phyloP scores from a whole-genome alignment of 2,329 filamentous ascomycete genomes.

The Hirsutella rhossiliensis region DNA sequence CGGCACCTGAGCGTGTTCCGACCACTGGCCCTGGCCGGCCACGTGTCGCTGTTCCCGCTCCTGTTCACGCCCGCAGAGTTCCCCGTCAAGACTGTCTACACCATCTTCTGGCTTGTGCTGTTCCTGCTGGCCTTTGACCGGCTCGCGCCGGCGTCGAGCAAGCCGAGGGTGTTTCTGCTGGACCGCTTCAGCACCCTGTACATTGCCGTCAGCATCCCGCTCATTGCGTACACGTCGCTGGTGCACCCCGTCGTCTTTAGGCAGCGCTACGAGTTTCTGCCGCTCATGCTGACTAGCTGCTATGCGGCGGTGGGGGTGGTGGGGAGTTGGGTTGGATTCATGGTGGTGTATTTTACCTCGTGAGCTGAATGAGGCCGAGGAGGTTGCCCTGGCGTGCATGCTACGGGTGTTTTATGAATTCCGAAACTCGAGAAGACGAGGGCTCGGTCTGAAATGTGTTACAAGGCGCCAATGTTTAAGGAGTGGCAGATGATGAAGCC shows the following conservation, averaged over 20 bases:
- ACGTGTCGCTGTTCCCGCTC: slow-evolving; percentile 89
- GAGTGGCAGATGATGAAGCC: no score
- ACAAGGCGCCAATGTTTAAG: no score
- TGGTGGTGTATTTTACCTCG: slow-evolving; percentile 75
- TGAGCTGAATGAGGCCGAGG: slow-evolving; percentile 16
- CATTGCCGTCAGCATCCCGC: slow-evolving; percentile 76
- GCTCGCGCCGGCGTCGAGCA: slow-evolving; percentile 70
- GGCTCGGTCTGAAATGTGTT: no score
- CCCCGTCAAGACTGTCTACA: slow-evolving; percentile 87
- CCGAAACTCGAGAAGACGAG: no score
- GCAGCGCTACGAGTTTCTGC: slow-evolving; percentile 73
- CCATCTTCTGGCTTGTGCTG: slow-evolving; percentile 77
- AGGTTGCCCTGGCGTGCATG: no score
- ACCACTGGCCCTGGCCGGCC: slow-evolving; percentile 81
- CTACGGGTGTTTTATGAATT: no score
- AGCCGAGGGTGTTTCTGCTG: slow-evolving; percentile 74
- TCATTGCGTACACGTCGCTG: slow-evolving; percentile 81
- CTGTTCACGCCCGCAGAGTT: slow-evolving; percentile 89
- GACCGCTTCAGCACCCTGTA: slow-evolving; percentile 87
- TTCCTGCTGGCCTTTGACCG: slow-evolving; percentile 82
- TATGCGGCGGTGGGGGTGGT: slow-evolving; percentile 93
- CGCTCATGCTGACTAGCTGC: slow-evolving; percentile 92
- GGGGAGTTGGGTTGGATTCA: slow-evolving; percentile 88
- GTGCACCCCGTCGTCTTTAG: slow-evolving; percentile 78
- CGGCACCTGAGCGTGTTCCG: slow-evolving; percentile 86